A percentile compares a stretch with the other conserved stretches of the same genome.
phyloP scores from a whole-genome alignment of 805 yeast genomes.

The Kazachstania psychrophila region DNA sequence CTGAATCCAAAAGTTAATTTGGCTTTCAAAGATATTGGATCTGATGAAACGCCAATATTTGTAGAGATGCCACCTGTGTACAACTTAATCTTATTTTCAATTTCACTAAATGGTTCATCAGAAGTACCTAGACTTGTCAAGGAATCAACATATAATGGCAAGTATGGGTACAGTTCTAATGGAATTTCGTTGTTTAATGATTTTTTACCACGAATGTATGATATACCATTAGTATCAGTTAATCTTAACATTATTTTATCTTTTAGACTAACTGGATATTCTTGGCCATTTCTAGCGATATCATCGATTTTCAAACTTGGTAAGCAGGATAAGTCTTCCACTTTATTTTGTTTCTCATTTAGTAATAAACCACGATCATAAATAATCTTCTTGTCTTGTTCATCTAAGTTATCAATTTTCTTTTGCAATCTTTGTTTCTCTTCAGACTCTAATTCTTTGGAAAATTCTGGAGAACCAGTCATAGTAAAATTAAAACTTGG shows the following conservation, averaged over 20 bases:
- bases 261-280: constrained; percentile 27
- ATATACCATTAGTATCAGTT: constrained; percentile 72
- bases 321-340: constrained; percentile 66
- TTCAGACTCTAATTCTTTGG: constrained; percentile 40
- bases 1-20: constrained; percentile 46
- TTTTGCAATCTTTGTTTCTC: constrained; percentile 46
- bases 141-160: constrained; percentile 72
- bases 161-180: constrained; percentile 48
- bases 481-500: constrained; percentile 66
- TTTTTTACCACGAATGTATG: constrained; percentile 64
- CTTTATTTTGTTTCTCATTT: constrained; percentile 52
- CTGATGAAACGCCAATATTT: constrained; percentile 45
- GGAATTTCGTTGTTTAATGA: constrained; percentile 49
- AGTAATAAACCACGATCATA: constrained; percentile 51
- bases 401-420: constrained; percentile 38
- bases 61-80: constrained; percentile 79
- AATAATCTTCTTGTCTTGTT: constrained; percentile 48
- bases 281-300: constrained; percentile 50
- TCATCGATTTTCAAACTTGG: constrained; percentile 73
- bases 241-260: constrained; percentile 36
- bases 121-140: constrained; percentile 82
- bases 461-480: constrained; percentile 58
- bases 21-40: constrained; percentile 44
- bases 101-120: constrained; percentile 56
- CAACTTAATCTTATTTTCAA: constrained; percentile 76